Evolutionary conservation across 1,284 basidiomycete genomes (phyloP), one percentile per base, ranked within the genome.

Genomic region (Schizopora paradoxa): DNA sequence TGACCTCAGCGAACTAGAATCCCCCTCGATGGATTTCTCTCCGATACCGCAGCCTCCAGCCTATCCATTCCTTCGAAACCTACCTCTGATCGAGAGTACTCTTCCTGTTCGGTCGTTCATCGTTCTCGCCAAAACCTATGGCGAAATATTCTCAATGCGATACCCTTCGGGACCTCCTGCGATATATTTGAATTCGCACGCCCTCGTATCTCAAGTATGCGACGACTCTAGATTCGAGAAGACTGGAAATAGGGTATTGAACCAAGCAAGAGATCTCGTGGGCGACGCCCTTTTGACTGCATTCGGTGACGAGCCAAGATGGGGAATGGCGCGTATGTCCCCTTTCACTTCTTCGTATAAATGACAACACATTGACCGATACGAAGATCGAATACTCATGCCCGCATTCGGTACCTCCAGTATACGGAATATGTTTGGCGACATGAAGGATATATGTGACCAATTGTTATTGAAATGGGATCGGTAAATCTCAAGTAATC

Each of bases 381-480:
- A n/a, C 29, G 19, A 55, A 68, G 73, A 78, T 58, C 72, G 73
- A 26, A 62, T 78, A 31, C 66, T 78, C 16, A 70, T 74, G 62
- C 74, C 74, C 8, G 69, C 72, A 2, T 77, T 77, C 57, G 70
- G 72, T 21, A 68, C 71, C 0, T 54, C 66, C 7, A 63, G 66
- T 2, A 68, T 76, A 48, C 66, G 64, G 34, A 64, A 63, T 47
- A 77, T 76, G 74, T 71, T 74, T 55, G 64, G 65, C 39, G 68
- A 69, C 52, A 74, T 76, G 74, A 56, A 65, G 19, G 76, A 76
- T 48, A 68, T 76, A 36, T 62, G 64, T 13, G 59, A 63, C 26
- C 74, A 78, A 54, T 65, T 78, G 43, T 51, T 74, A 10, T 54
- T 64, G 11, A 73, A 74, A 53, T 73, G 71, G 70, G 67, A 70